phyloP scores from a whole-genome alignment of 805 yeast genomes.

The Candida maris region DNA sequence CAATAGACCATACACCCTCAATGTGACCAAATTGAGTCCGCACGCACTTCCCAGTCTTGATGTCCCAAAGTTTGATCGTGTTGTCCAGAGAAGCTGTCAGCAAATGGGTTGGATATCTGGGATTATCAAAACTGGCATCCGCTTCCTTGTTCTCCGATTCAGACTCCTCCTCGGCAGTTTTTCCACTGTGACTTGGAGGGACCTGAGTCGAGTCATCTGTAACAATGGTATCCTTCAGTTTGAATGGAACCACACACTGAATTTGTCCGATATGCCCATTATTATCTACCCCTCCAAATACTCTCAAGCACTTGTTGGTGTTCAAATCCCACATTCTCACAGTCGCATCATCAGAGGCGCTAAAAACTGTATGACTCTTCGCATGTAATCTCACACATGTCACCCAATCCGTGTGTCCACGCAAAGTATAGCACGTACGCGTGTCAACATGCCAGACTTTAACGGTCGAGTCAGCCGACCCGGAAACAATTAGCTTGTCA shows the following conservation, averaged over 20 bases:
- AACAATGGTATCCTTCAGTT: slow-evolving; percentile 56
- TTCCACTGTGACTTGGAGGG: slow-evolving; percentile 11
- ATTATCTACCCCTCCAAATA: slow-evolving; percentile 70
- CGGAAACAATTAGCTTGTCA: slow-evolving; percentile 81
- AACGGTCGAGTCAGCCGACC: slow-evolving; percentile 87
- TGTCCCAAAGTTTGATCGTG: slow-evolving; percentile 91
- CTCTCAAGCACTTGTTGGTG: slow-evolving; percentile 72
- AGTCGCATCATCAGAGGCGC: slow-evolving; percentile 89
- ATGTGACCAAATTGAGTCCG: slow-evolving; percentile 97
- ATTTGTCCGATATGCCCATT: slow-evolving; percentile 93
- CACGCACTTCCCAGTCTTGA: slow-evolving; percentile 78
- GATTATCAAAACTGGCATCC: slow-evolving; percentile 18
- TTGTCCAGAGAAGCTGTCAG: slow-evolving; percentile 87
- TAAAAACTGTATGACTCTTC: slow-evolving; percentile 70
- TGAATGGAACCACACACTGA: slow-evolving; percentile 85
- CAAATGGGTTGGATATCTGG: slow-evolving; percentile 71
- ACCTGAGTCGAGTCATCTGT: slow-evolving; percentile 26
- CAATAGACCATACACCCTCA: slow-evolving; percentile 97
- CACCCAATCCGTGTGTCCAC: slow-evolving; percentile 94
- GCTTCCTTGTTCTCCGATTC: slow-evolving; percentile 10
- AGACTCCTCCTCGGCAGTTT: slow-evolving; percentile 1
- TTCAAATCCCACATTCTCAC: slow-evolving; percentile 92
- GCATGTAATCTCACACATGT: slow-evolving; percentile 85
- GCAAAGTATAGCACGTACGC: slow-evolving; percentile 83
- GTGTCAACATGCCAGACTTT: slow-evolving; percentile 97